Evolutionary conservation across 768 basidiomycete species (phyloP), one percentile per base, ranked within the genome.

Genomic region (Rhizopogon sp.): DNA sequence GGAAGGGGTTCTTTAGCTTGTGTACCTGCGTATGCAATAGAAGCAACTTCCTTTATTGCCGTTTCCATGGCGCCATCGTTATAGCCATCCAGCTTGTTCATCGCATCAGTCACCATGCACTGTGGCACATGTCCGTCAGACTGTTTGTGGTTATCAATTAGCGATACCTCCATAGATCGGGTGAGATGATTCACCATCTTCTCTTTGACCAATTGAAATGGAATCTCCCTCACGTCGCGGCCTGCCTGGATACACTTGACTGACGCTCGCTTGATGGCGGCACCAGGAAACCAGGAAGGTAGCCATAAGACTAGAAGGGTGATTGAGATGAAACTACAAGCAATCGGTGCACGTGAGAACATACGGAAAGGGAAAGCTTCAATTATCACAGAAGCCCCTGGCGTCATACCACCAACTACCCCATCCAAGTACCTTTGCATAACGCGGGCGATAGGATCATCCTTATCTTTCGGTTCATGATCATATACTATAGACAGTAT

Each of bases 401-500:
- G 66, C 17, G 56, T 56, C 3, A 63, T 33, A 8, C 42, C 29
- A 40, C 50, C 56, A 35, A 67, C 17, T 1, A 62, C 63, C n/a
- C 67, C 17, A 9, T 25, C 4, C 6, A 68, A 45, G 5, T 74
- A 73, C 11, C 66, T 61, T 39, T 75, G 71, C 6, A 75, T 70
- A 3, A 75, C 58, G 10, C 70, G 56, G 16, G 77, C 70, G 54
- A 74, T 71, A 33, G 65, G 63, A 49, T 77, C 76, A 1, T 68
- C 67, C 33, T 65, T 56, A 5, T 70, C 62, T 13, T 66, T 66
- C 8, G 76, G 66, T 3, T 70, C 59, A 17, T 72, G 64, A 17
- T 75, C 78, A 39, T 79, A 79, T n/a, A 72, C 66, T 11, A 78
- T 65, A 11, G 70, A 67, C 53, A 78, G 62, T 39, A 76, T 66